Base-by-base conservation (phyloP, 2,329 filamentous ascomycete species). In the Monosporascus sp. region DNA sequence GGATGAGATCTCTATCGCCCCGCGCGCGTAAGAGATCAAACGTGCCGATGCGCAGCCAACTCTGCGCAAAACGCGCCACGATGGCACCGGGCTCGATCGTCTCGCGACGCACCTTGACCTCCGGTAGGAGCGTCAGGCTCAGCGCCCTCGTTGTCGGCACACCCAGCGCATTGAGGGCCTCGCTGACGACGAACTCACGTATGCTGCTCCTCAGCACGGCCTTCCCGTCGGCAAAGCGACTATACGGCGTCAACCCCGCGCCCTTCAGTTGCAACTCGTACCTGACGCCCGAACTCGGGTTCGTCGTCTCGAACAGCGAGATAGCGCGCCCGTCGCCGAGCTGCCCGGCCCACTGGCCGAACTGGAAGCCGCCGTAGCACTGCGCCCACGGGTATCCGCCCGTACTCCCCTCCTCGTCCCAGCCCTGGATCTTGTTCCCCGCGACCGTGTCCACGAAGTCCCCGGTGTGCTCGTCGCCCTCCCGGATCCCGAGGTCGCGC, bases 301-400 rank as follows among this genome's bases (percentile, higher is more conserved):
- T 95, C 5, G 85, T 93, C 24, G 86, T 83, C 71, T 99, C 94
- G 65, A 97, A 97, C 1, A 99, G 78, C 37, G 90, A 96, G 61
- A 99, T 97, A 31, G 92, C 94, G 52, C 94, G 83, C 38, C 94
- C 94, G 67, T 99, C 94, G 43, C 94, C 94, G 1, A 99, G 83
- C 71, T 99, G 94, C 6, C 94, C 92, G 3, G 94, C 94, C 93
- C 93, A 99, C 60, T 88, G 85, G 6, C 94, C 94, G 67, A 86
- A 85, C 66, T 85, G 80, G 65, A 81, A 84, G 53, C 93, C 93
- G 53, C 94, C 94, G 69, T 99, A 99, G 74, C 94, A 97, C 73
- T 99, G 94, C 34, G 94, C 92, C 94, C 94, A 99, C 0, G 94
- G 93, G 69, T 99, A 99, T 44, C 94, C 85, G 20, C 88, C 87